phyloP scores from a whole-genome alignment of 768 basidiomycete genomes.

The Porphyrellus cyaneotinctus region DNA sequence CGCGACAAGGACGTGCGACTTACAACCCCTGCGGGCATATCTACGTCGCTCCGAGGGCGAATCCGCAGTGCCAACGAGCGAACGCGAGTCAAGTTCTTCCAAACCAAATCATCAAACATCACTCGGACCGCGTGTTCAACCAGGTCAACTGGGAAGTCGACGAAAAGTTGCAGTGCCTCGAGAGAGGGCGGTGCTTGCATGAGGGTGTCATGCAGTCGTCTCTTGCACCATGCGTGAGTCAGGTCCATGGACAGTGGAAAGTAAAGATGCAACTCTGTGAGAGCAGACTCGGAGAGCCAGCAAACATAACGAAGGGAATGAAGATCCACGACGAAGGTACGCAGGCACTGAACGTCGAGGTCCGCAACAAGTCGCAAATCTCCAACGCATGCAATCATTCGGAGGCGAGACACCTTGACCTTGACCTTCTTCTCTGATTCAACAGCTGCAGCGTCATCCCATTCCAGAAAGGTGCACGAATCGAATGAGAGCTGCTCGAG shows the following conservation, averaged over 20 bases:
- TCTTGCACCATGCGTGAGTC: background rate
- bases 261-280: slow-evolving; percentile 2
- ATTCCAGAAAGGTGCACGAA: background rate
- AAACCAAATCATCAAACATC: background rate
- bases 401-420: slow-evolving; percentile 6
- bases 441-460: background rate
- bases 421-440: slow-evolving; percentile 5
- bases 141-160: background rate
- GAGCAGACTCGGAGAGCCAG: background rate
- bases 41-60: no score
- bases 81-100: slow-evolving; percentile 3
- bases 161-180: background rate
- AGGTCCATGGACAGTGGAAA: background rate
- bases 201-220: background rate
- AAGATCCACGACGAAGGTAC: background rate
- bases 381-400: background rate
- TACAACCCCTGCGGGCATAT: background rate
- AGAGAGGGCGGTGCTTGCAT: background rate
- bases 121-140: background rate
- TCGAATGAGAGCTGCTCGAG: slow-evolving; percentile 20
- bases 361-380: background rate
- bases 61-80: slow-evolving; percentile 5
- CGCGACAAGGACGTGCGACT: background rate
- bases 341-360: background rate
- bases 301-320: background rate